phyloP scores from a whole-genome alignment of 805 yeast species.

The Allodekkera sacchari region DNA sequence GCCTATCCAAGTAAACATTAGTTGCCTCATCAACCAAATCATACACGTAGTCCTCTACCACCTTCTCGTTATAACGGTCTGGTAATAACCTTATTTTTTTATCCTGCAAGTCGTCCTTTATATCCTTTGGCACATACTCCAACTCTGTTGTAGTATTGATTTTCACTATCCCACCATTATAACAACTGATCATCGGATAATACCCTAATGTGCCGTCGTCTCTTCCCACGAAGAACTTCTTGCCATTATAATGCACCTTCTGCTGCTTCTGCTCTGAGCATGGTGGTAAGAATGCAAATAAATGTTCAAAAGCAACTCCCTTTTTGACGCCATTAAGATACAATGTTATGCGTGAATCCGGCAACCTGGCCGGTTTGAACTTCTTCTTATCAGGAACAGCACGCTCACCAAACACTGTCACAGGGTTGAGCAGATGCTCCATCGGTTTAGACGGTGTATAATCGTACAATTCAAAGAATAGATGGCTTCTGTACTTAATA shows the following conservation, averaged over 20 bases:
- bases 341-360: slow-evolving; percentile 54
- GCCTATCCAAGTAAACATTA: slow-evolving; percentile 41
- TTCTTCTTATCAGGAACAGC: slow-evolving; percentile 46
- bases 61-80: slow-evolving; percentile 55
- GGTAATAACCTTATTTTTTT: slow-evolving; percentile 41
- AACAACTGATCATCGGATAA: slow-evolving; percentile 83
- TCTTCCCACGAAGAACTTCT: slow-evolving; percentile 22
- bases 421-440: slow-evolving; percentile 69
- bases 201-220: slow-evolving; percentile 89
- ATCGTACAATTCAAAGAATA: slow-evolving; percentile 82
- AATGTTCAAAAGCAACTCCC: slow-evolving; percentile 58
- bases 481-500: slow-evolving; percentile 65
- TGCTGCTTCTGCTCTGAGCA: slow-evolving; percentile 45
- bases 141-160: slow-evolving; percentile 65
- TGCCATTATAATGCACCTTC: slow-evolving; percentile 9
- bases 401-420: slow-evolving; percentile 60
- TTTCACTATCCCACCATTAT: slow-evolving; percentile 66
- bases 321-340: slow-evolving; percentile 68
- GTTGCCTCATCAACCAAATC: slow-evolving; percentile 84
- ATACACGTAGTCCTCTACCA: slow-evolving; percentile 75
- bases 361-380: slow-evolving; percentile 39
- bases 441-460: slow-evolving; percentile 59
- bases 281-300: slow-evolving; percentile 77
- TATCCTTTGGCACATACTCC: slow-evolving; percentile 32
- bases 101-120: slow-evolving; percentile 16